These are phyloP conservation scores for Rhodotorula sp. DNA, from an alignment of 1,284 basidiomycete genomes.

Conservation along the genomic window DNA sequence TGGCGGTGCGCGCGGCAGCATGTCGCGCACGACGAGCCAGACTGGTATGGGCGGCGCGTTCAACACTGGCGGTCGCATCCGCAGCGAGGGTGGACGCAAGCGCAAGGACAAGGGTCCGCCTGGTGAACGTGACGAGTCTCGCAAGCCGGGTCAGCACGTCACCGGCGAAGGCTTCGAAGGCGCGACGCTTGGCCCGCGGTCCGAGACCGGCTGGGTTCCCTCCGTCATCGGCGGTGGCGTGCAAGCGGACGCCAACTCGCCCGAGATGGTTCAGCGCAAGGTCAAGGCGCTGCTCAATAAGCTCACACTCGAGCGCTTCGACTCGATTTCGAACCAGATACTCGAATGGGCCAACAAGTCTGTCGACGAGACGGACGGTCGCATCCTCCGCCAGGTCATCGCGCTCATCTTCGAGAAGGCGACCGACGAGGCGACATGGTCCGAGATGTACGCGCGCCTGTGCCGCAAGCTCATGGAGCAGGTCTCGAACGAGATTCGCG, in stretches of 20 bases:
- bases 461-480: conserved; percentile 92
- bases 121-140: conserved; percentile 38
- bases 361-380: conserved; percentile 85
- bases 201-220: conserved; percentile 78
- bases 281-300: conserved; percentile 94
- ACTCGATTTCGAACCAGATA: conserved; percentile 89
- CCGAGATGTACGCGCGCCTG: conserved; percentile 92
- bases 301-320: conserved; percentile 95
- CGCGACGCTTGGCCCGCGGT: conserved; percentile 44
- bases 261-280: conserved; percentile 76
- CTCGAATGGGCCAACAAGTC: conserved; percentile 93
- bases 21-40: conserved; percentile 74
- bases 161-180: conserved; percentile 57
- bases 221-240: conserved; percentile 47
- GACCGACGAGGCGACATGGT: conserved; percentile 91
- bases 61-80: conserved; percentile 54
- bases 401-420: conserved; percentile 96
- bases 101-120: conserved; percentile 46
- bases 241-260: conserved; percentile 29
- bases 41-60: conserved; percentile 56
- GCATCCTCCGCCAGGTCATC: conserved; percentile 92
- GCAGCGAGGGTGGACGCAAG: conserved; percentile 64
- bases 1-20: conserved; percentile 54
- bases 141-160: conserved; percentile 48
- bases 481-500: conserved; percentile 79